phyloP scores from a whole-genome alignment of 805 yeast species.

The Dipodascus albidus region DNA sequence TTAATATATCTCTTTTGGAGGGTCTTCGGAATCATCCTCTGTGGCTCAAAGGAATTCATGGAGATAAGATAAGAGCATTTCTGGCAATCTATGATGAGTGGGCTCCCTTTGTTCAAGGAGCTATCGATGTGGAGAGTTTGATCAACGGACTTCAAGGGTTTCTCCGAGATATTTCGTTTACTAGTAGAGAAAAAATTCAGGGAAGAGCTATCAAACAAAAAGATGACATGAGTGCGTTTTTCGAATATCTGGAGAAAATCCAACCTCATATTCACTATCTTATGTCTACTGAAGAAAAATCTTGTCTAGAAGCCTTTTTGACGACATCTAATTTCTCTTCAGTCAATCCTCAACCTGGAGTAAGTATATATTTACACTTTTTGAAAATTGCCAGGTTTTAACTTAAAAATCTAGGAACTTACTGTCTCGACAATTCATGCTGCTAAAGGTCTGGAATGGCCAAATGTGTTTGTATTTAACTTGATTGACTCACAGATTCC shows the following conservation, averaged over 20 bases:
- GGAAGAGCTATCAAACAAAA: neutral
- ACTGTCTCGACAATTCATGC: slow-evolving; percentile 79
- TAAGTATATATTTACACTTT: neutral
- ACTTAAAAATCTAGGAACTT: slow-evolving; percentile 19
- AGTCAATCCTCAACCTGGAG: slow-evolving; percentile 2
- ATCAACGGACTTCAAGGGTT: neutral
- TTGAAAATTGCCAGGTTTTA: neutral
- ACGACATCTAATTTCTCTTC: slow-evolving; percentile 12
- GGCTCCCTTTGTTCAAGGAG: neutral
- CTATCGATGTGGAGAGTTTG: neutral
- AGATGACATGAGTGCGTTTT: neutral
- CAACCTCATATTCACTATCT: neutral
- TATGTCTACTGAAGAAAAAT: neutral
- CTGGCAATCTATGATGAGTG: neutral
- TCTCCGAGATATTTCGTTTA: neutral
- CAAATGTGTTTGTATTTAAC: slow-evolving; percentile 63
- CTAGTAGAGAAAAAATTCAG: neutral
- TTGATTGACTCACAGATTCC: slow-evolving; percentile 1
- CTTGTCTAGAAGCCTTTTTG: slow-evolving; percentile 12
- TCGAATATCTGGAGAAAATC: neutral
- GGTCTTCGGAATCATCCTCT: neutral
- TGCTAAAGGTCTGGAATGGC: slow-evolving; percentile 94
- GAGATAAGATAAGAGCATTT: neutral
- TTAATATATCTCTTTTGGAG: neutral
- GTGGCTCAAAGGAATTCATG: neutral